Evolutionary conservation across 2,329 filamentous ascomycete genomes (phyloP).

Genomic region (Penicillium decumbens): DNA sequence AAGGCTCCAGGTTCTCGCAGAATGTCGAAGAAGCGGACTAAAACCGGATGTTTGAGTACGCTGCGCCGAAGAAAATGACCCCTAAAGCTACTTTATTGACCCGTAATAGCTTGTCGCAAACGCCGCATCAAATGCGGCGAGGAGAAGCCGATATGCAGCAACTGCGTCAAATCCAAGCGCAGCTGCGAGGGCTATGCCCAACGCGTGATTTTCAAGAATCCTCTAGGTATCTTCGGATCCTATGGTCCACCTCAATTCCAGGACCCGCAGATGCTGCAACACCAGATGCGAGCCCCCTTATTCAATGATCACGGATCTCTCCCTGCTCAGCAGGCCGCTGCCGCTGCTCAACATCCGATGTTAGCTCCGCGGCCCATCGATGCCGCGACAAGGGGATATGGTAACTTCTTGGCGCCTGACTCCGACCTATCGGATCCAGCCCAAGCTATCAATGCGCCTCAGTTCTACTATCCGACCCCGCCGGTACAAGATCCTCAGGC

Average conservation of each 20-base stretch:
- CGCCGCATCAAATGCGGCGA: conserved; percentile 97
- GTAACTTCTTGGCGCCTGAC: conserved; percentile 5
- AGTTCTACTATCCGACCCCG: conserved; percentile 18
- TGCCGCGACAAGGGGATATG: conserved; percentile 13
- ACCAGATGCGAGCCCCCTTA: conserved; percentile 15
- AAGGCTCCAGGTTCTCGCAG: conserved; percentile 24
- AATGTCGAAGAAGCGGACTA: conserved; percentile 65
- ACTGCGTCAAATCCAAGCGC: conserved; percentile 46
- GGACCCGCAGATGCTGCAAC: conserved; percentile 22
- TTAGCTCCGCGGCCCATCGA: conserved; percentile 32
- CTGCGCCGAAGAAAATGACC: conserved; percentile 15
- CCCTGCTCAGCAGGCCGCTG: conserved; percentile 25
- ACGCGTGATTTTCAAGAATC: conserved; percentile 41
- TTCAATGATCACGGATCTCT: conserved; percentile 22
- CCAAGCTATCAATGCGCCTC: conserved; percentile 6
- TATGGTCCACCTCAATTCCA: conserved; percentile 18
- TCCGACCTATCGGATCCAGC: not conserved
- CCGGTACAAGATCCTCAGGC: conserved; percentile 7
- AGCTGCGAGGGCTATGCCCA: conserved; percentile 44
- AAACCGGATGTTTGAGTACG: conserved; percentile 87
- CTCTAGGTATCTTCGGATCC: conserved; percentile 33
- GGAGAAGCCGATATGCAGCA: conserved; percentile 52
- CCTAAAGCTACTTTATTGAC: conserved; percentile 6
- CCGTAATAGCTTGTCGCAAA: conserved; percentile 72
- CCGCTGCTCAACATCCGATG: conserved; percentile 32